Evolutionary conservation across 2,329 filamentous ascomycete genomes (phyloP).

Genomic region (Delphinella strobiligena): DNA sequence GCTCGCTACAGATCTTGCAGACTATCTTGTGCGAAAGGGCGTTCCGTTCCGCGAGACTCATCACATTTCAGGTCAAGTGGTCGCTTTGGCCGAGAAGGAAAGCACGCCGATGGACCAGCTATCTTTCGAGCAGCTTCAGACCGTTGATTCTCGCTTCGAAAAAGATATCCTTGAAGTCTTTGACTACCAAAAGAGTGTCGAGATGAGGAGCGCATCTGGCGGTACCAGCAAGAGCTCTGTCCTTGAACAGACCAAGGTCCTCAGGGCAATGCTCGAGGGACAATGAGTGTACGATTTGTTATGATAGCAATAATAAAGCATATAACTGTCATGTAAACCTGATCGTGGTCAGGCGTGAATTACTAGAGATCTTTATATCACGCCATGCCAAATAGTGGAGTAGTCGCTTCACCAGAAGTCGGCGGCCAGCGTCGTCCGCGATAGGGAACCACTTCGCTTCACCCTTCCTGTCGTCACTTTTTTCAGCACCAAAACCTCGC

Average conservation of each 20-base stretch:
- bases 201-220: conserved; percentile 64
- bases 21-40: conserved; percentile 52
- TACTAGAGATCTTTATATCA: too few species aligned
- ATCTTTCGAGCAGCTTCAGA: conserved; percentile 52
- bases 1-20: conserved; percentile 61
- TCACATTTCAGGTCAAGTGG: conserved; percentile 61
- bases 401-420: too few species aligned
- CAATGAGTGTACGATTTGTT: conserved; percentile 5
- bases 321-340: too few species aligned
- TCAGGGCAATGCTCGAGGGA: conserved; percentile 30
- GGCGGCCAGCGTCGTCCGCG: too few species aligned
- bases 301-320: too few species aligned
- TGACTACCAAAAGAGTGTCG: conserved; percentile 73
- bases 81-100: conserved; percentile 58
- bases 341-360: too few species aligned
- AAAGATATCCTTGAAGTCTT: conserved; percentile 60
- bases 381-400: too few species aligned
- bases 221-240: conserved; percentile 64
- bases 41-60: conserved; percentile 73
- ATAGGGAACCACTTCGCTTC: too few species aligned
- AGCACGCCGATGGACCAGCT: conserved; percentile 59
- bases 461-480: too few species aligned
- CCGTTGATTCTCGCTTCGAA: conserved; percentile 56
- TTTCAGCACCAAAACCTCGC: neutral
- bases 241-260: conserved; percentile 48